Evolutionary conservation across 2,329 filamentous ascomycete species (phyloP), one percentile per base, ranked within the genome.

Genomic region (Elsinoe arachidis): DNA sequence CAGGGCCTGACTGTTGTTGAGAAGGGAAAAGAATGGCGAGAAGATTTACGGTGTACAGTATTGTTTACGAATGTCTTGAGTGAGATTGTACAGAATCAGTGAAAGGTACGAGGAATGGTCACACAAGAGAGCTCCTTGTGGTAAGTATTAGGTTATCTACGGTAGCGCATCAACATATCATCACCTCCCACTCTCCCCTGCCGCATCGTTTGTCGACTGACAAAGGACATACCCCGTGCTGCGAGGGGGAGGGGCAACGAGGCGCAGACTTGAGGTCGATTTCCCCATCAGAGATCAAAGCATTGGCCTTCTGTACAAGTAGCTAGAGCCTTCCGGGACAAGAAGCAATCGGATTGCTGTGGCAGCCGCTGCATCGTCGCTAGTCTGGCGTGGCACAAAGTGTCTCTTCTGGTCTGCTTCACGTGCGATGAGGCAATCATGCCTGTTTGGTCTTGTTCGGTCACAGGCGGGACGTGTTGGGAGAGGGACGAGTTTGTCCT

Each of bases 361-460:
- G 44, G 44, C 44, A 49, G 44, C 44, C 44, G 26, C 44, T 49
- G 11, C 17, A 12, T 33, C 15, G 44, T 49, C 44, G 44, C 23
- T 53, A 37, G 33, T 33, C 23, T 33, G 49, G 49, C 49, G 23
- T 53, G 49, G 49, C 49, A 53, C 38, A 12, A 21, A 3, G 19
- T 19, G 26, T 19, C 15, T n/a, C 46, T 51, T 19, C 23, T 38
- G 34, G 15, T 21, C 23, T 17, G 17, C 33, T 19, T 38, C 49
- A 53, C 49, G 49, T 53, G 49, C 49, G 49, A 53, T 38, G 49
- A 53, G 30, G 30, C 49, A 17, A 38, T 53, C 49, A 53, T 53
- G 49, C 49, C 17, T 53, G 4, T 53, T 38, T 38, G 49, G 49
- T 53, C 49, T 21, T 53, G 5, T 53, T 39, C 23, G 49, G 49